Percentiles rank a stretch among this genome's conserved stretches.
Evolutionary conservation across 257 asterid genomes (phyloP).

Genomic region (Dorcoceras hygrometricum): DNA sequence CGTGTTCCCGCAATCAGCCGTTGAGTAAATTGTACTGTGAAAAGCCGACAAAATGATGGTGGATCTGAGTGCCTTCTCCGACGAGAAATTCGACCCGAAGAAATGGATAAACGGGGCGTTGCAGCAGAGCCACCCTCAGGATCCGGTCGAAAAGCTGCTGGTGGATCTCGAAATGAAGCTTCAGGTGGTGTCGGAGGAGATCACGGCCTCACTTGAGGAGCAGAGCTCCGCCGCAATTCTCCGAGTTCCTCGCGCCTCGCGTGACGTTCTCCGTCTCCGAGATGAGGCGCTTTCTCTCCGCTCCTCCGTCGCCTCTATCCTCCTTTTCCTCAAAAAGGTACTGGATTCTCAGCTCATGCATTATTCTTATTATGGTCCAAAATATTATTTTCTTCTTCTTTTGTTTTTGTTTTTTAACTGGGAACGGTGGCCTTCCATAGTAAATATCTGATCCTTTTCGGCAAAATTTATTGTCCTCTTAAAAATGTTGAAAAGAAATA

Average conservation of each 20-base stretch:
- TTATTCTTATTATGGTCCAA: slow-evolving; percentile 4
- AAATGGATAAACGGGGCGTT: slow-evolving; percentile 89
- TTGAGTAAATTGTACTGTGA: neutral
- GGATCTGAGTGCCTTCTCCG: slow-evolving; percentile 86
- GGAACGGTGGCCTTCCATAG: too few species aligned
- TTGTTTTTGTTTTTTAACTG: neutral
- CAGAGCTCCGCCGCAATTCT: slow-evolving; percentile 88
- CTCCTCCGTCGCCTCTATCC: slow-evolving; percentile 76
- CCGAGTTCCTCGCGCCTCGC: slow-evolving; percentile 91
- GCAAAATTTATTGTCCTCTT: too few species aligned
- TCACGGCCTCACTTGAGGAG: slow-evolving; percentile 91
- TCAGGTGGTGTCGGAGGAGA: slow-evolving; percentile 94
- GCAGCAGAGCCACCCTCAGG: slow-evolving; percentile 84
- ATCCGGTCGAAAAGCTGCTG: slow-evolving; percentile 82
- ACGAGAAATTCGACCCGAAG: slow-evolving; percentile 89
- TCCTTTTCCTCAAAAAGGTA: slow-evolving; percentile 80
- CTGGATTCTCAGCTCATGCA: neutral
- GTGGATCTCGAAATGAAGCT: slow-evolving; percentile 99
- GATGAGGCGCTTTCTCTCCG: slow-evolving; percentile 89
- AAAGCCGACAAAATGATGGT: slow-evolving; percentile 56
- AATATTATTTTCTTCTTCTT: neutral
- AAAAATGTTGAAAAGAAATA: too few species aligned
- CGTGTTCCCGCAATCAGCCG: neutral
- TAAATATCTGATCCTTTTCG: too few species aligned
- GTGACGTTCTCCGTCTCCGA: slow-evolving; percentile 87